Conservation (phyloP, 2,329 filamentous ascomycete species). For the Beauveria bassiana region DNA sequence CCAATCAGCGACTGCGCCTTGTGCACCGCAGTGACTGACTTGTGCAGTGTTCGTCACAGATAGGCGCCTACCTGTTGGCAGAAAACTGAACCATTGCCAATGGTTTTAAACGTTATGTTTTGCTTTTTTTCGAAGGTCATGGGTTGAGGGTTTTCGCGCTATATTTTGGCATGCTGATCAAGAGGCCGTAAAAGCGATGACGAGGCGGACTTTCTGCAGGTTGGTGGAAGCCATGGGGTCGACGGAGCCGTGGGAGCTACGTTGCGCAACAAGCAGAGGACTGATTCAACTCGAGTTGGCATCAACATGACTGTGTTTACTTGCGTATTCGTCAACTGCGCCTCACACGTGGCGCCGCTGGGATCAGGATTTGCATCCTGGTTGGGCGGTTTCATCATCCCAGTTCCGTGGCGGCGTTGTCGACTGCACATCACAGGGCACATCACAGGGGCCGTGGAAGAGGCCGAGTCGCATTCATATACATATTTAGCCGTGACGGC, state of each 20-base stretch:
- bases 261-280: no score
- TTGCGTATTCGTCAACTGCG: not conserved
- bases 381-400: constrained; percentile 8
- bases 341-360: constrained; percentile 4
- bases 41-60: not conserved
- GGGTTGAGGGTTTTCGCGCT: not conserved
- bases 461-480: not conserved
- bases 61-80: not conserved
- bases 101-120: not conserved
- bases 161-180: not conserved
- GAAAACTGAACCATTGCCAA: not conserved
- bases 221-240: not conserved
- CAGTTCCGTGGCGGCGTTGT: not conserved
- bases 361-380: not conserved
- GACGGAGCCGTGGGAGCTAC: not conserved
- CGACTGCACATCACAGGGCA: not conserved
- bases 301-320: not conserved
- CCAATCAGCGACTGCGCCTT: not conserved
- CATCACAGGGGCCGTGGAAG: no score
- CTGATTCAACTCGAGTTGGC: not conserved
- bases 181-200: no score
- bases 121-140: not conserved
- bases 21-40: not conserved
- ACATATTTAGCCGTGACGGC: not conserved
- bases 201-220: no score